Evolutionary conservation across 2,329 filamentous ascomycete genomes (phyloP), one percentile per base, ranked within the genome.

Genomic region (Alternaria novae-zelandiae): DNA sequence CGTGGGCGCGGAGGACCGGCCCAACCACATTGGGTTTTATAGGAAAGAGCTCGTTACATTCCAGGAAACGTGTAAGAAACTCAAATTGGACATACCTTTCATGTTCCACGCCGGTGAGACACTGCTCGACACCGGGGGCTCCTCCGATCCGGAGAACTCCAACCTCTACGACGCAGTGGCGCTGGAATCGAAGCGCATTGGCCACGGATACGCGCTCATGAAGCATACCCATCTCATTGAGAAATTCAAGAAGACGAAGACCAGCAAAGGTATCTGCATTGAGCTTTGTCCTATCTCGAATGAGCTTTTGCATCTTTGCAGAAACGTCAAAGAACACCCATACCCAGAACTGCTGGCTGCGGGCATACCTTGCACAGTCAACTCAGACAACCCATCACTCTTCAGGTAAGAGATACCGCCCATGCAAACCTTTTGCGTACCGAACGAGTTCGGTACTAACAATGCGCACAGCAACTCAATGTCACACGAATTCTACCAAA

Each of bases 41-140:
- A 89, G 88, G 59, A 78, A 86, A 0, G 82, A 90, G 64, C 83
- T 92, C 7, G 78, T 89, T 4, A 81, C 82, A 1, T 91, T 91
- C 72, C 80, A 83, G 56, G 70, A 81, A 28, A 79, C 82, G 1
- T 92, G 90, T 78, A 72, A 79, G 6, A 61, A 68, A 1, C 74
- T 82, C 1, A 70, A 73, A 0, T 63, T 90, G 5, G 83, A 88
- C 0, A 90, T 93, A 3, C 91, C 91, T 0, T 92, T 93, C 72
- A 82, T 93, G 43, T 91, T 93, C 72, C 91, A 94, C 79, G 92
- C 91, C 67, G 91, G 91, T 23, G 91, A 94, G 80, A 92, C 91
- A 1, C 82, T 92, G 5, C 73, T 84, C 2, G 88, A 92, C 28
- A 84, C 86, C 9, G 90, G 90, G 41, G 85, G 84, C 23, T 86